These are phyloP conservation scores for Fraxinus sp. DNA, from an alignment of 305 asterid genomes.

Conservation along the genomic window DNA sequence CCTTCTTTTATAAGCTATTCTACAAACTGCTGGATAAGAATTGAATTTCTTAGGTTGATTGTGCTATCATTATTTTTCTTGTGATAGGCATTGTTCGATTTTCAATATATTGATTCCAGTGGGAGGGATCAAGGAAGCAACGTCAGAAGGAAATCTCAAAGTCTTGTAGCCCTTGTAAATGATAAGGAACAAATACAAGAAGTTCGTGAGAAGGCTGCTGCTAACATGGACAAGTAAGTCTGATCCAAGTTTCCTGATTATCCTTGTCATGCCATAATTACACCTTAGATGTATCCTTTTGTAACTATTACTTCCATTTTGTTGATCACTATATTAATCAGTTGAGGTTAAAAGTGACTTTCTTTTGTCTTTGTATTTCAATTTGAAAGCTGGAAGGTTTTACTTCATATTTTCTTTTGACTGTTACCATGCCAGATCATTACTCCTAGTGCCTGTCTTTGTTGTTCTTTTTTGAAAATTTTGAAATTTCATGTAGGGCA, in stretches of 20 bases:
- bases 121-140: slow-evolving; percentile 95
- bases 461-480: not conserved
- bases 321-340: not conserved
- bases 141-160: slow-evolving; percentile 90
- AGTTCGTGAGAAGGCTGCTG: slow-evolving; percentile 88
- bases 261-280: slow-evolving; percentile 5
- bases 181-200: slow-evolving; percentile 94
- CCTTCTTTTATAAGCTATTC: slow-evolving; percentile 12
- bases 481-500: not conserved
- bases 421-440: not conserved
- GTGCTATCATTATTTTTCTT: slow-evolving; percentile 21
- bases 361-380: slow-evolving; percentile 7
- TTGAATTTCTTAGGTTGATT: not conserved
- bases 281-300: not conserved
- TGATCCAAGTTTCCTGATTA: slow-evolving; percentile 19
- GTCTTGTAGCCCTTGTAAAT: slow-evolving; percentile 84
- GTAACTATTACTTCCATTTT: not conserved
- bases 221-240: slow-evolving; percentile 81
- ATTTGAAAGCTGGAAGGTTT: slow-evolving; percentile 9
- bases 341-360: slow-evolving; percentile 1
- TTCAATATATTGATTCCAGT: slow-evolving; percentile 86
- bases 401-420: slow-evolving; percentile 10
- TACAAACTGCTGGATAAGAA: not conserved
- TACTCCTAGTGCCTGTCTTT: not conserved
- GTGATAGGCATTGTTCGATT: slow-evolving; percentile 81